A percentile compares a stretch with the other conserved stretches of the same genome.
phyloP scores from a whole-genome alignment of 805 yeast genomes.

The Blastobotrys peoriensis region DNA sequence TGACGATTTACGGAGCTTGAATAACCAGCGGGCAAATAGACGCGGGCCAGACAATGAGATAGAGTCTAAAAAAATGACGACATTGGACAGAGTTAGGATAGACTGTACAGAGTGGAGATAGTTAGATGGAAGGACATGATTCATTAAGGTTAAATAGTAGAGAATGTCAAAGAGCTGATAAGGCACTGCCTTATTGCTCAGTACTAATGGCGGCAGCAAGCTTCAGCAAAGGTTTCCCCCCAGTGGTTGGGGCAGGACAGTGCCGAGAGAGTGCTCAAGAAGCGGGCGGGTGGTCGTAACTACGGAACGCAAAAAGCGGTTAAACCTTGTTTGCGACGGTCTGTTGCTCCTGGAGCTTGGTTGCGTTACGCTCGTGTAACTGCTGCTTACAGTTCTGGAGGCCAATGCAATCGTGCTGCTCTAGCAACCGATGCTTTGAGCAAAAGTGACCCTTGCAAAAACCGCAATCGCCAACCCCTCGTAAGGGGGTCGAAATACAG shows the following conservation, averaged over 20 bases:
- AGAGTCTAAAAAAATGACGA: no score
- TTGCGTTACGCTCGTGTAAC: conserved; percentile 79
- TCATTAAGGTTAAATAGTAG: conserved; percentile 5
- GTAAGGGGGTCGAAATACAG: conserved; percentile 60
- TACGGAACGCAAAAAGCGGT: no score
- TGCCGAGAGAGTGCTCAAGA: no score
- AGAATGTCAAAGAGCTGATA: conserved; percentile 6
- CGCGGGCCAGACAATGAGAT: no score
- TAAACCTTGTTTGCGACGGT: conserved; percentile 70
- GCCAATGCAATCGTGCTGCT: conserved; percentile 76
- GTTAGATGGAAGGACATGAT: conserved; percentile 1
- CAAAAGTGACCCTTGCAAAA: conserved; percentile 82
- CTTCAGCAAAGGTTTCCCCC: no score
- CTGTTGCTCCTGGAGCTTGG: conserved; percentile 75
- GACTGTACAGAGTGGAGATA: no score
- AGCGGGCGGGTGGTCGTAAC: no score
- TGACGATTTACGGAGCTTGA: no score
- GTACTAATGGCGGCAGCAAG: conserved; percentile 1
- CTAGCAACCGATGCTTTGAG: conserved; percentile 79
- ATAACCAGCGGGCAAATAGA: no score
- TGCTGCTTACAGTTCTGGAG: conserved; percentile 74
- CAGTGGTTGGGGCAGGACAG: no score
- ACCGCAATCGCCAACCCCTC: conserved; percentile 73
- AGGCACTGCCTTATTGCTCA: neutral
- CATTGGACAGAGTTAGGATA: no score